Evolutionary conservation across 2,329 filamentous ascomycete genomes (phyloP), one percentile per base, ranked within the genome.

Genomic region (Curvularia verruculosa): DNA sequence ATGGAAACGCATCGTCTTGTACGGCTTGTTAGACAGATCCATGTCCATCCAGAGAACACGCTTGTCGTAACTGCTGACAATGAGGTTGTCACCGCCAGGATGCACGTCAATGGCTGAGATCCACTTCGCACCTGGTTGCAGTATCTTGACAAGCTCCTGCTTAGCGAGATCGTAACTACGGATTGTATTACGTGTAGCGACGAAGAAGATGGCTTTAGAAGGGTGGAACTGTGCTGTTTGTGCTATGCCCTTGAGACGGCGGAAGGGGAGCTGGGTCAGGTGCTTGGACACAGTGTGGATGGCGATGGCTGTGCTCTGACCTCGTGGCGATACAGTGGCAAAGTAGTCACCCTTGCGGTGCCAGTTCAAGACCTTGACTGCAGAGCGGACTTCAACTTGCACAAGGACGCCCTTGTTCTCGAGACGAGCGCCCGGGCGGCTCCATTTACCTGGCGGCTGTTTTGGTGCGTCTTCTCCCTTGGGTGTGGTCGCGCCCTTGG

Each of bases 1-100:
- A 80, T 99, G 95, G 81, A 98, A 99, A 49, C 95, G 87, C 79
- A 99, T 88, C 1, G 94, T 98, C 83, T 97, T 97, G 83, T 96
- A 98, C 0, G 95, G 95, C 48, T 91, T 87, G 61, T 85, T 88
- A 0, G 91, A 95, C 34, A 99, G 86, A 66, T 99, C 95, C 52
- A 98, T 84, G 78, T 99, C 95, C 79, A 98, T 95, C 95, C 95
- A 99, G 29, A 99, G 83, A 2, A 99, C 83, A 45, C 94, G 88
- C 64, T 93, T 88, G 79, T 99, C 95, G 79, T 98, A 99, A 0
- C 92, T 95, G 43, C 93, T 92, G 10, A 97, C 91, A 57, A 98
- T 91, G 53, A 99, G 79, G 73, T 99, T 97, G 79, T 96, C 93
- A 44, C 95, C 95, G 18, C 90, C 90, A 0, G 93, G 89, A 77